Base-by-base conservation (phyloP, 2,329 filamentous ascomycete genomes). In the Pseudogymnoascus sp. region DNA sequence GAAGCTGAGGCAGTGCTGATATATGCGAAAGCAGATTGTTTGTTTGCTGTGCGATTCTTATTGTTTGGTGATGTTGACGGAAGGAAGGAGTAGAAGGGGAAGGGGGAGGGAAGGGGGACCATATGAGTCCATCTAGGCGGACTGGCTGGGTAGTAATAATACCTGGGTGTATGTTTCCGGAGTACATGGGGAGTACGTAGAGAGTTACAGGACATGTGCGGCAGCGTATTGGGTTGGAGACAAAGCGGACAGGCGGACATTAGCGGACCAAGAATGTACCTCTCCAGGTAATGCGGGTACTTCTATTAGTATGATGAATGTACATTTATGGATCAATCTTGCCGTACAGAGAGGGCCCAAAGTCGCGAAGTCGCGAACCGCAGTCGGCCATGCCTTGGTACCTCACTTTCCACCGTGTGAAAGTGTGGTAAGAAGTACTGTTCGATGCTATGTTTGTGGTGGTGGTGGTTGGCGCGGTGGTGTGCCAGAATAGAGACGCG, bases 21-120 rank as follows among this genome's bases (percentile, higher is more conserved):
- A 57, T 21, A 57, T 57, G 51, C 51, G 51, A 57, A 57, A 57
- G 51, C 51, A 21, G 76, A 66, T 74, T 74, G 73, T 74, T 73
- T 72, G 72, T 67, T 71, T 74, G 71, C 71, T 69, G 73, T 74
- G 73, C 29, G 29, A 57, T 57, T 57, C 51, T 72, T 73, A 76
- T 77, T 71, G 45, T 31, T 75, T 76, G 75, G 78, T 80, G 75
- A 76, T 81, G 77, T 79, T 81, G 77, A 74, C 79, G 79, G 68
- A 68, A 69, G 72, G 71, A 66, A 73, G 71, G 73, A 71, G 67
- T 73, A 73, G 71, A 72, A 68, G 71, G 71, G 68, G 68, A 73
- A 71, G 73, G 72, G 68, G 68, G 73, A 71, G 73, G 75, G 73
- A 68, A 68, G 65, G 69, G 62, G 65, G 71, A 65, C 64, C 23